Evolutionary conservation across 371 early-diverging fungal genomes (phyloP), one percentile per base, ranked within the genome.

Genomic region (Phascolomyces articulosus): DNA sequence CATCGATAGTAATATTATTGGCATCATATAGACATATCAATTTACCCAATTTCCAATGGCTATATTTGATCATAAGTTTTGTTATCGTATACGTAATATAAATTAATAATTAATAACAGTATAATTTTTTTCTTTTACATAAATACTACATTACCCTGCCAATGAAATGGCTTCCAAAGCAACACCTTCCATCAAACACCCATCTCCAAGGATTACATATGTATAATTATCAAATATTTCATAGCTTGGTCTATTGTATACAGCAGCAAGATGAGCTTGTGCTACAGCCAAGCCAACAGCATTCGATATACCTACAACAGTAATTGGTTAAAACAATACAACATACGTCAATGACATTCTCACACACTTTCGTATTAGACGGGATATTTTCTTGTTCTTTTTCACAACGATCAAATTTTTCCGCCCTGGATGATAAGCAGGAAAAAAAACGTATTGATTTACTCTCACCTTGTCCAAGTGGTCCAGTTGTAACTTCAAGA

Each of bases 101-200:
- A n/a, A n/a, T n/a, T n/a, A n/a, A n/a, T n/a, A n/a, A n/a, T n/a
- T n/a, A n/a, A n/a, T n/a, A n/a, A n/a, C n/a, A n/a, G n/a, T n/a
- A n/a, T n/a, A n/a, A n/a, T n/a, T n/a, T n/a, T n/a, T n/a, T n/a
- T n/a, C n/a, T n/a, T n/a, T n/a, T n/a, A n/a, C n/a, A n/a, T n/a
- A n/a, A n/a, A n/a, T n/a, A n/a, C n/a, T n/a, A n/a, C n/a, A n/a
- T 76, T 87, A 92, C 88, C 98, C 99, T 55, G 99, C 99, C 64
- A 99, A 86, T 9, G 98, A 96, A 69, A 89, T 86, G n/a, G 99
- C 97, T 80, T 99, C 99, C 41, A 93, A 87, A 41, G 93, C 80
- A 24, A 99, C 95, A 83, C 99, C 99, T 85, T 99, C 99, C 80
- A 99, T 99, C 67, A 98, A 82, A 85, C 99, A 99, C 47, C 99